Evolutionary conservation across 768 basidiomycete species (phyloP).

Genomic region (Heimioporus sp.): DNA sequence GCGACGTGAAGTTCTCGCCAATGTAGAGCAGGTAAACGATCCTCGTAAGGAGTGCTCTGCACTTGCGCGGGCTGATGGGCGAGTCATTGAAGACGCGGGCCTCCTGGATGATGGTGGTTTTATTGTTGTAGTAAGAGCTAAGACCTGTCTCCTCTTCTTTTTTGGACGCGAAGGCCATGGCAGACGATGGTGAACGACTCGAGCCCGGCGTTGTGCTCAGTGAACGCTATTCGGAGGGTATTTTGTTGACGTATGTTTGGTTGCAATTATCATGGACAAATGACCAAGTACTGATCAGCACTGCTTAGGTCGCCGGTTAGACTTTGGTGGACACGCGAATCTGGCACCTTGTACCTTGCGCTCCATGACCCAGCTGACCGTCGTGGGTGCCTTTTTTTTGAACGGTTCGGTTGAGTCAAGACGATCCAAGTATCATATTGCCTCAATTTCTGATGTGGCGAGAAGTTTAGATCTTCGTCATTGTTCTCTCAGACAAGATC

Average conservation of each 20-base stretch:
- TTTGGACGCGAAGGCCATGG: conserved; percentile 82
- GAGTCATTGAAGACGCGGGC: conserved; percentile 99
- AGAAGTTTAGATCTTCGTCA: too few relatives aligned
- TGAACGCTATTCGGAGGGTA: conserved; percentile 15
- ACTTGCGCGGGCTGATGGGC: conserved; percentile 96
- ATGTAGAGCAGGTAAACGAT: conserved; percentile 96
- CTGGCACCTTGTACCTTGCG: too few relatives aligned
- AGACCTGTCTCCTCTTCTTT: conserved; percentile 96
- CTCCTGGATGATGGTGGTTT: conserved; percentile 97
- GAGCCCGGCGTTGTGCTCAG: conserved; percentile 11
- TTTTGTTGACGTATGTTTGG: conserved; percentile 27
- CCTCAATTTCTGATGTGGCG: too few relatives aligned
- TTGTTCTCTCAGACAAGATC: too few relatives aligned
- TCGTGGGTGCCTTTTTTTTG: too few relatives aligned
- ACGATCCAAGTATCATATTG: too few relatives aligned
- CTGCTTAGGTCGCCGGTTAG: neutral
- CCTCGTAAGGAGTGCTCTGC: conserved; percentile 91
- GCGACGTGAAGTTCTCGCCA: conserved; percentile 91
- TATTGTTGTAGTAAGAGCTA: conserved; percentile 93
- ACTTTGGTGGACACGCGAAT: neutral
- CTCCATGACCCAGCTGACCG: too few relatives aligned
- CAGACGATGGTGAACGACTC: conserved; percentile 38
- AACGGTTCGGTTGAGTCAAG: too few relatives aligned
- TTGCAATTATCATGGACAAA: neutral
- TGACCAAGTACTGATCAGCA: neutral